A percentile compares a stretch with the other conserved stretches of the same genome.
These are phyloP conservation scores for Mycena galopus DNA, from an alignment of 768 basidiomycete genomes.

Conservation along the genomic window DNA sequence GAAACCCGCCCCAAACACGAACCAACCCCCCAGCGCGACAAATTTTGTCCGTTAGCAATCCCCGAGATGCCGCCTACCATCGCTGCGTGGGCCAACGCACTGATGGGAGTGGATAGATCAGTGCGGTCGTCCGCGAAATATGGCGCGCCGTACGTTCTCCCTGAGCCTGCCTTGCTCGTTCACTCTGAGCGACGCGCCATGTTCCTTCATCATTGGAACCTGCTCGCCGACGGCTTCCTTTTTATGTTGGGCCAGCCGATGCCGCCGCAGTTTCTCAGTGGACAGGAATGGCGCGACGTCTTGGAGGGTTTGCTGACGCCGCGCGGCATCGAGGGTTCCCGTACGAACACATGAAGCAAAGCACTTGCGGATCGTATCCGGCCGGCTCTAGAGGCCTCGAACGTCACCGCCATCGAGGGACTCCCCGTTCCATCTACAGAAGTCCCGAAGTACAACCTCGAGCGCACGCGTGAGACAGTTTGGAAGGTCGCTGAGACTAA, in stretches of 20 bases:
- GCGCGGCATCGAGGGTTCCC: neutral
- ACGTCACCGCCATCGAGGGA: neutral
- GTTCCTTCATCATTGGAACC: neutral
- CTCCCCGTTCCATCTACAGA: neutral
- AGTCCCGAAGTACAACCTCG: neutral
- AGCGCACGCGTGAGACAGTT: neutral
- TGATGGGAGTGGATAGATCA: neutral
- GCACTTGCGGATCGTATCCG: neutral
- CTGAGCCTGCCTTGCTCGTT: neutral
- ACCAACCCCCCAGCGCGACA: neutral
- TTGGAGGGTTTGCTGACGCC: neutral
- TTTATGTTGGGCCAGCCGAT: neutral
- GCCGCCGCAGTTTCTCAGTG: neutral
- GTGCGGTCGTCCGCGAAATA: neutral
- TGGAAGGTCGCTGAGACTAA: slow-evolving; percentile 1
- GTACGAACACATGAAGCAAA: neutral
- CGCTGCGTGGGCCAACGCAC: neutral
- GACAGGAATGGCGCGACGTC: neutral
- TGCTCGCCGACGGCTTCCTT: neutral
- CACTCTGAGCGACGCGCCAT: neutral
- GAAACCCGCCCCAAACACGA: neutral
- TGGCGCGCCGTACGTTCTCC: neutral
- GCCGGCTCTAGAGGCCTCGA: neutral
- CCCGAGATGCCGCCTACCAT: neutral
- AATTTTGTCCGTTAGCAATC: neutral